Evolutionary conservation across 768 basidiomycete species (phyloP), one percentile per base, ranked within the genome.

Genomic region (Calvatia gigantea): DNA sequence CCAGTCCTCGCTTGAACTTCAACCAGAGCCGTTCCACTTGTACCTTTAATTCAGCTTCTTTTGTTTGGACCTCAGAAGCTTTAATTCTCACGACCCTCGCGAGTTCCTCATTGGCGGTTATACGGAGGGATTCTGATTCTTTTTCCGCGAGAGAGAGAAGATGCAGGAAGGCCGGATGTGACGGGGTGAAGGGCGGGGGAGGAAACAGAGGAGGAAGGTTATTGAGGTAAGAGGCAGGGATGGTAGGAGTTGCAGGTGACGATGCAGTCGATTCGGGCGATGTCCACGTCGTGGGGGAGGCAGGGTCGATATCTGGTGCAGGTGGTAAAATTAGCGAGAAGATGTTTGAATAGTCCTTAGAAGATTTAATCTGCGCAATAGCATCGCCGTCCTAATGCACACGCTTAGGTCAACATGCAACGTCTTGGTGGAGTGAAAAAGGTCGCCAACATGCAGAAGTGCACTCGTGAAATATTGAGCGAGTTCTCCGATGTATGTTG

Each of bases 131-230:
- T 37, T 82, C 71, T 0, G 87, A 88, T 61, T 79, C 71, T 31
- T 75, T 67, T 23, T 71, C 65, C 12, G 90, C 89, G 46, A 84
- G 63, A 21, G 77, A 73, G 14, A 85, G 76, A 29, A 92, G 74
- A 65, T 88, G 83, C 39, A 73, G 58, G 64, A 91, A 92, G 38
- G 84, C 80, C 6, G 83, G 82, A 61, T 92, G 87, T 15, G 85
- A 82, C 6, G 90, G 85, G 0, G 86, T 81, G 68, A 88, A 91
- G 15, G 90, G 89, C 19, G 86, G 82, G 15, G 89, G 89, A 25
- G 84, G 82, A 65, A 90, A 87, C 35, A 91, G 69, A 4, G 85
- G 77, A 35, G 78, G 77, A 59, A 87, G 61, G 54, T 75, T 68
- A 35, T 82, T 77, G 41, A 91, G 72, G 65, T 78, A 77, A 21